Conservation (phyloP, 2,329 filamentous ascomycete species). For the Samsoniella hepiali region DNA sequence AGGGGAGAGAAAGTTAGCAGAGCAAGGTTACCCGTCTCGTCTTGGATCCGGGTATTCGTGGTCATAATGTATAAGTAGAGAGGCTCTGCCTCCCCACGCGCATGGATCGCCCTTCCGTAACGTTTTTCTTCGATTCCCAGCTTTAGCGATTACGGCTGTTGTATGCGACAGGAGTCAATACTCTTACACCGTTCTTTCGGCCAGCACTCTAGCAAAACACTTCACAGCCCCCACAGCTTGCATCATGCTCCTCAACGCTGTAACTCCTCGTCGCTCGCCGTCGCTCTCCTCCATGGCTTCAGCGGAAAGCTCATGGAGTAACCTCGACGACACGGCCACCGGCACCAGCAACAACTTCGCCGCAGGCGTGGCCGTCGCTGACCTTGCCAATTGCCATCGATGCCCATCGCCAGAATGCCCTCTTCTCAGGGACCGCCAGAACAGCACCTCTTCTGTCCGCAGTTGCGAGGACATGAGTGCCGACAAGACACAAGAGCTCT, state of each 20-base stretch:
- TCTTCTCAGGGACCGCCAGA: slow-evolving; percentile 15
- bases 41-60: background rate
- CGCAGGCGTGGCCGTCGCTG: background rate
- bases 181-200: background rate
- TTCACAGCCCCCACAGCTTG: too few relatives aligned
- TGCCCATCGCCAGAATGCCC: slow-evolving; percentile 16
- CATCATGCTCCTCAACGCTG: background rate
- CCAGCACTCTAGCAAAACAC: background rate
- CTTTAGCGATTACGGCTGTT: background rate
- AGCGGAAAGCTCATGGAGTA: slow-evolving; percentile 9
- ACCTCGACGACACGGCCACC: slow-evolving; percentile 6
- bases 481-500: slow-evolving; percentile 42
- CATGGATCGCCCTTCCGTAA: background rate
- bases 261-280: slow-evolving; percentile 8
- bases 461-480: slow-evolving; percentile 32
- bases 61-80: slow-evolving; percentile 11
- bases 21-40: background rate
- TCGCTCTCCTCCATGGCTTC: slow-evolving; percentile 4
- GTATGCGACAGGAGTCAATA: background rate
- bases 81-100: background rate
- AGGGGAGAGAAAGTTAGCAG: background rate
- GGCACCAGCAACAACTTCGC: background rate
- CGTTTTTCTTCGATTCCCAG: background rate
- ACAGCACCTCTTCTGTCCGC: slow-evolving; percentile 27
- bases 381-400: slow-evolving; percentile 7